Evolutionary conservation across 164 flowering plant species (phyloP).

Genomic region (Annona squamosa): DNA sequence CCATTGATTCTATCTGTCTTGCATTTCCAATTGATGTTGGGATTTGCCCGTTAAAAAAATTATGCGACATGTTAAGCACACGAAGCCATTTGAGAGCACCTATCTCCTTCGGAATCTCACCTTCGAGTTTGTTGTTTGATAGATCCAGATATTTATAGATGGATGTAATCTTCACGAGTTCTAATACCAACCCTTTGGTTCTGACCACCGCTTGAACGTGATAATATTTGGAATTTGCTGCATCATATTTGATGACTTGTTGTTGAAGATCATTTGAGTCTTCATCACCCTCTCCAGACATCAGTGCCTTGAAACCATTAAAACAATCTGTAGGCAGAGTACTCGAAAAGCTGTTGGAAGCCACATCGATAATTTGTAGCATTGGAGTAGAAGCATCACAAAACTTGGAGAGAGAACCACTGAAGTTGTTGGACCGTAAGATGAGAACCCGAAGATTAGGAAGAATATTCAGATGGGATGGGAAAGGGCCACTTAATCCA

Average conservation of each 20-base stretch:
- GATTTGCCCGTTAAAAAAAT: conserved; percentile 5
- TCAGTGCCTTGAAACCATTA: conserved; percentile 25
- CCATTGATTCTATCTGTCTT: conserved; percentile 1
- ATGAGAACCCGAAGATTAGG: conserved; percentile 43
- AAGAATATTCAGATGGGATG: conserved; percentile 32
- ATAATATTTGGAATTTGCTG: background rate
- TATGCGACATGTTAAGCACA: conserved; percentile 7
- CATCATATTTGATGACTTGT: background rate
- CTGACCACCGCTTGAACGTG: conserved; percentile 3
- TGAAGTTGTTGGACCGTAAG: conserved; percentile 41
- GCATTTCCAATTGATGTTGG: conserved; percentile 6
- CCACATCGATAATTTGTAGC: conserved; percentile 51
- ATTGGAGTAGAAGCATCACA: conserved; percentile 10
- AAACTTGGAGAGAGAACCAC: conserved; percentile 26
- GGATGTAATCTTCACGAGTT: conserved; percentile 5
- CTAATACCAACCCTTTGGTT: conserved; percentile 3
- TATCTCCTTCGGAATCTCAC: conserved; percentile 3
- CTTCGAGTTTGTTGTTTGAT: conserved; percentile 8
- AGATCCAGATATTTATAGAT: conserved; percentile 4
- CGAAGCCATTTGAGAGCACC: conserved; percentile 2
- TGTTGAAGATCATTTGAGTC: background rate
- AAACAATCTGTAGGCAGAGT: conserved; percentile 15
- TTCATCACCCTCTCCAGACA: background rate
- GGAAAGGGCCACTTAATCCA: conserved; percentile 33
- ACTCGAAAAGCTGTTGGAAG: conserved; percentile 42